Base-by-base conservation (phyloP, 1,284 basidiomycete genomes). In the Rhodotorula sp. region DNA sequence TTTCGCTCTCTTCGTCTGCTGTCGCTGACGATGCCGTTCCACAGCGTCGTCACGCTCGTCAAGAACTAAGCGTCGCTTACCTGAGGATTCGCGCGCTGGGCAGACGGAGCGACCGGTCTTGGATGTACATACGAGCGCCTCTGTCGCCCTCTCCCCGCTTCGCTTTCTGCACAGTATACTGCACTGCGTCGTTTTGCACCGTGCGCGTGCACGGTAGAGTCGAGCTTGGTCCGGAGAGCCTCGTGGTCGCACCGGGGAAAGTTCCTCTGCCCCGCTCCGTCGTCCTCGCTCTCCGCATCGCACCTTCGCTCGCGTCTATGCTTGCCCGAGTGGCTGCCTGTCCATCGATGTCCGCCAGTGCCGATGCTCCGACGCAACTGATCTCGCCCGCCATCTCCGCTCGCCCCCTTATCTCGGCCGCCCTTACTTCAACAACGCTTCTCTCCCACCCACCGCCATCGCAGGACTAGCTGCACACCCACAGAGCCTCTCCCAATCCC, bases 11-110 rank as follows among this genome's bases (percentile, higher is more conserved):
- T 51, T 36, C 22, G 9, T 19, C n/a, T 4, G 6, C 20, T 32
- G n/a, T 27, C 13, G 24, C 51, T 51, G 34, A 59, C 65, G 39
- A 27, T 0, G 10, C 9, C n/a, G 48, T 24, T 27, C 44, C 22
- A 19, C 36, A 51, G 39, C 39, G 73, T 73, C 49, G 53, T 71
- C 17, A 60, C 59, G n/a, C 62, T 73, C 30, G 60, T 71, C 62
- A 68, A 69, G 63, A 36, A 59, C 54, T 73, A 64, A 49, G 22
- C 24, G 57, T 10, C 34, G 24, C 13, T 27, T 46, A 27, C 56
- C 39, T 1, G 27, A 27, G 36, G 44, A 57, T 22, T n/a, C n/a
- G n/a, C n/a, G 7, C 11, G 39, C 11, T 8, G 13, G 11, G 39
- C 20, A 22, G 20, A 19, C 6, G 44, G 53, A 27, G 32, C 29